Evolutionary conservation across 192 early-diverging fungal genomes (phyloP).

Genomic region (Coemansia javaensis): DNA sequence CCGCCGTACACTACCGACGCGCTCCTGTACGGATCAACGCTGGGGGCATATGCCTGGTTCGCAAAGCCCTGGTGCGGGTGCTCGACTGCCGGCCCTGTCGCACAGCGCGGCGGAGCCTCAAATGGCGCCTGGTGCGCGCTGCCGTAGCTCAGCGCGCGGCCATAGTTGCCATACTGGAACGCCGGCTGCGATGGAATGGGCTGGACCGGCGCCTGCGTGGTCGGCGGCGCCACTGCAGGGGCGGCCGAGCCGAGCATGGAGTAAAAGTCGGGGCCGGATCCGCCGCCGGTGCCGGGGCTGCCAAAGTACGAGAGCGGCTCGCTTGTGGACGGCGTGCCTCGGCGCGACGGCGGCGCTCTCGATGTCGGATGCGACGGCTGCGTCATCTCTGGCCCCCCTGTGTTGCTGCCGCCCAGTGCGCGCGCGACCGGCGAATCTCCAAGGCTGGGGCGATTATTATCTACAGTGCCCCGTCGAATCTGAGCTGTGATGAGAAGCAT

Average conservation of each 20-base stretch:
- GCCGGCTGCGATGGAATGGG: constrained; percentile 1
- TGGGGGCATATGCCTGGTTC: neutral
- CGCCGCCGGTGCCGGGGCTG: neutral
- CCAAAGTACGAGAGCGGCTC: constrained; percentile 46
- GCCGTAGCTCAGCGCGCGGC: neutral
- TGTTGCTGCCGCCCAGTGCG: neutral
- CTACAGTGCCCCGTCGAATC: no score
- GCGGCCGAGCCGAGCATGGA: constrained; percentile 4
- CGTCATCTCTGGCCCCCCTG: neutral
- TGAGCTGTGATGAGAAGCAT: no score
- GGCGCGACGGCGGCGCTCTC: constrained; percentile 24
- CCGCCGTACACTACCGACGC: constrained; percentile 38
- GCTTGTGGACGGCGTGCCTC: constrained; percentile 38
- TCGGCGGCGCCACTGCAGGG: neutral
- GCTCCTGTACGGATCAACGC: constrained; percentile 27
- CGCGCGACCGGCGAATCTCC: no score
- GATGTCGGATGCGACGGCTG: neutral
- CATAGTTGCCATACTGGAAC: neutral
- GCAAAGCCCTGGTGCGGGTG: constrained; percentile 20
- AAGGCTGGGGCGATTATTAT: no score
- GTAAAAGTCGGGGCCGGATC: constrained; percentile 13
- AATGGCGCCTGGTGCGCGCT: neutral
- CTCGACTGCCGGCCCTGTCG: constrained; percentile 39
- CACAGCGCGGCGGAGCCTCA: constrained; percentile 38
- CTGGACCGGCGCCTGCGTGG: constrained; percentile 2